Evolutionary conservation across 495 filamentous ascomycete species (phyloP).

Genomic region (Podospora australis): DNA sequence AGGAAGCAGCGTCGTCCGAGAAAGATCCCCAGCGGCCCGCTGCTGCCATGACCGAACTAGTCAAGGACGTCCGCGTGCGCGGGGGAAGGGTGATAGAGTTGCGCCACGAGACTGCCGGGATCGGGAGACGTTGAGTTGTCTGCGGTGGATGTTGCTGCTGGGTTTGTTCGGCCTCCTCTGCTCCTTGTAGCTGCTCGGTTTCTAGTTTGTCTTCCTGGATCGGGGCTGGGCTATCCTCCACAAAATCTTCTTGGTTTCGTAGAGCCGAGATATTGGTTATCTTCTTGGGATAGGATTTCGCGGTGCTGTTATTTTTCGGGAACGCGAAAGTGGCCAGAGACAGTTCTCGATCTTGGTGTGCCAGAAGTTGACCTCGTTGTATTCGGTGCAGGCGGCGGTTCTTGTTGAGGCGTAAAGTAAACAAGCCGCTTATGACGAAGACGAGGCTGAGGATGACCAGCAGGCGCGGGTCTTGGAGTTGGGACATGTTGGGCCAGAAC

Average conservation of each 20-base stretch:
- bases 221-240: neutral
- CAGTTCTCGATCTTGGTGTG: too few relatives aligned
- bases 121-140: neutral
- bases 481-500: neutral
- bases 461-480: neutral
- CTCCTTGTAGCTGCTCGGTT: too few relatives aligned
- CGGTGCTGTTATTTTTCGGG: neutral
- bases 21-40: too few relatives aligned
- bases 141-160: neutral
- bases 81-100: neutral
- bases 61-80: neutral
- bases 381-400: neutral
- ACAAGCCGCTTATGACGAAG: neutral
- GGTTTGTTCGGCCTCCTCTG: too few relatives aligned
- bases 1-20: too few relatives aligned
- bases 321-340: too few relatives aligned
- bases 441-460: neutral
- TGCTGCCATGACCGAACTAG: slow-evolving; percentile 4
- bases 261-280: neutral
- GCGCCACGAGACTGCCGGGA: neutral
- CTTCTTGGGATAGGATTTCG: neutral
- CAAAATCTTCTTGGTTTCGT: neutral
- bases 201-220: too few relatives aligned
- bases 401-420: neutral
- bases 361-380: neutral